These are phyloP conservation scores for Mucor velutinosus DNA, from an alignment of 371 early-diverging fungal species.

Conservation along the genomic window DNA sequence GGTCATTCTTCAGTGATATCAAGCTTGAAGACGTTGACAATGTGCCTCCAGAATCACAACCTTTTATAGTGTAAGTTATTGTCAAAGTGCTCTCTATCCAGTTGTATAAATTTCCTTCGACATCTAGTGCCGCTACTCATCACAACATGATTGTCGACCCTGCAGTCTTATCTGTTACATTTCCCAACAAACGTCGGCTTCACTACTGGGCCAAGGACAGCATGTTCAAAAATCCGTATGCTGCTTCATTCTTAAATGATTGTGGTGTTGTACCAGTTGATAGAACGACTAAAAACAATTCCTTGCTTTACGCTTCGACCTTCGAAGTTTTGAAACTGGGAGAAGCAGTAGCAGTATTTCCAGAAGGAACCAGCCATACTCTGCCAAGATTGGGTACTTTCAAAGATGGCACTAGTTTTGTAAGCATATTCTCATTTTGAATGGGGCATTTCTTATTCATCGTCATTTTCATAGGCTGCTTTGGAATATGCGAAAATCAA, in stretches of 20 bases:
- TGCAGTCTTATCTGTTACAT: conserved; percentile 48
- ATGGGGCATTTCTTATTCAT: background rate
- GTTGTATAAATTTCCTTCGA: background rate
- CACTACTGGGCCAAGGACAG: conserved; percentile 66
- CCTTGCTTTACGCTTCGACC: conserved; percentile 48
- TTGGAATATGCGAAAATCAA: conserved; percentile 53
- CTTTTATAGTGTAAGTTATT: conserved; percentile 41
- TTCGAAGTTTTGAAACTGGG: conserved; percentile 50
- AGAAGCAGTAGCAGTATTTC: conserved; percentile 60
- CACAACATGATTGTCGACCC: conserved; percentile 66
- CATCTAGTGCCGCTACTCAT: conserved; percentile 51
- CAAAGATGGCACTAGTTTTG: conserved; percentile 56
- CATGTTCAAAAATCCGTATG: conserved; percentile 50
- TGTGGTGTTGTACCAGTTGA: conserved; percentile 64
- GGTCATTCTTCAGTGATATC: conserved; percentile 51
- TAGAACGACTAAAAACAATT: conserved; percentile 57
- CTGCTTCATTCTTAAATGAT: conserved; percentile 38
- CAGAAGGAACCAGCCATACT: conserved; percentile 61
- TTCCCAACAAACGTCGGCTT: conserved; percentile 47
- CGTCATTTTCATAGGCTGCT: conserved; percentile 36
- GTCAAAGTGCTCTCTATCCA: background rate
- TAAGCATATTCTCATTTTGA: conserved; percentile 17
- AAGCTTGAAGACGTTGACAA: conserved; percentile 41
- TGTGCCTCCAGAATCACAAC: conserved; percentile 36
- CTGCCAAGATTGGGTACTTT: conserved; percentile 44